Evolutionary conservation across 83 land plant species (phyloP), one percentile per base, ranked within the genome.

Genomic region (Thuja plicata): DNA sequence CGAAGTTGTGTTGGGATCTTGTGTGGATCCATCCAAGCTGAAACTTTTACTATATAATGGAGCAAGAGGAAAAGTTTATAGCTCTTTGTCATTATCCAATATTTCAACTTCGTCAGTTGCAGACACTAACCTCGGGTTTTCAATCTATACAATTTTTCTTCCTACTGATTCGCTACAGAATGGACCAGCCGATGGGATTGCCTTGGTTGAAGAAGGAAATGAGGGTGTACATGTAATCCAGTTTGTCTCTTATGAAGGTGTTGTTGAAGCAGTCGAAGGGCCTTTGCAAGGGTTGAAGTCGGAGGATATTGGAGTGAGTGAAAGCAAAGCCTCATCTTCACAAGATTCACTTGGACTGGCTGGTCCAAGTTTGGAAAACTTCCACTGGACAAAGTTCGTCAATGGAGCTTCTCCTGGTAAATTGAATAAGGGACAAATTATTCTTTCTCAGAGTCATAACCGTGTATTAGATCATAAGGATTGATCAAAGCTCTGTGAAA

Each of bases 181-280:
- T 77, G 92, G 92, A 1, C 92, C 91, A 71, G 91, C 89, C 1
- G 91, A 91, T 76, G 92, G 92, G 17, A 76, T 91, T 7, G 92
- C 92, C 8, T 66, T 91, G 60, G 87, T 91, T 46, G 57, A 90
- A 86, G 62, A 86, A 52, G 60, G 81, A 77, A 70, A 80, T 86
- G 88, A 45, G 17, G 55, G 30, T 24, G 35, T 17, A 46, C 24
- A 21, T 87, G 87, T 91, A 32, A 34, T 91, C 82, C 92, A 91
- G 27, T 89, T 91, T 87, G 45, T 91, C 43, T 91, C 92, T 21
- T 91, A 91, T 87, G 90, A 89, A 77, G 92, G 92, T 19, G 37
- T 52, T 32, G 34, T 89, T 35, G 52, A 66, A 79, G 89, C 91
- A 70, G 76, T 81, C 0, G 89, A 91, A 73, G 92, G 92, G 21